Conservation (phyloP, 1,284 basidiomycete species). For the Moniliophthora roreri region DNA sequence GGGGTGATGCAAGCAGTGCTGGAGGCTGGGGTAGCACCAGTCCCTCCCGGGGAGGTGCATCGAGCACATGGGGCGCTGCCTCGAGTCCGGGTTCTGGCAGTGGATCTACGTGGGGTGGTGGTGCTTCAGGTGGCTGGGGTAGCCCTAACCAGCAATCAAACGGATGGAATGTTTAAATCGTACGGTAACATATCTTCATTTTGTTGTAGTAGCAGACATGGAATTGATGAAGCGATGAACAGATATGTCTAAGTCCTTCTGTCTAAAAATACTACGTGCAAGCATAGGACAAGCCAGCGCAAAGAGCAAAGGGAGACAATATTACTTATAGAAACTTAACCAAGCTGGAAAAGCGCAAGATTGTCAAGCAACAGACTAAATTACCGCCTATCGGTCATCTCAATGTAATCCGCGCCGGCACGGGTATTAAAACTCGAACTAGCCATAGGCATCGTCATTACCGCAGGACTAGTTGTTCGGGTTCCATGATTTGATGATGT, state of each 20-base stretch:
- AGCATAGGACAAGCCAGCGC: no score
- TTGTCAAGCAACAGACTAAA: background rate
- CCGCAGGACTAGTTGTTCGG: background rate
- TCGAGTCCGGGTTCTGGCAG: constrained; percentile 18
- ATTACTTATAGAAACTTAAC: no score
- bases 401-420: constrained; percentile 26
- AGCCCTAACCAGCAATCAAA: constrained; percentile 45
- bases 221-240: no score
- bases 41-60: constrained; percentile 25
- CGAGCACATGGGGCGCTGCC: constrained; percentile 20
- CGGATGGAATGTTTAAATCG: constrained; percentile 52
- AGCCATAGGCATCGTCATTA: constrained; percentile 16
- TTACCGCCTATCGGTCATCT: constrained; percentile 23
- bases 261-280: background rate
- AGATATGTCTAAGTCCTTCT: background rate
- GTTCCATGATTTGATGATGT: constrained; percentile 15
- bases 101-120: constrained; percentile 10
- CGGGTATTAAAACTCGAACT: constrained; percentile 4
- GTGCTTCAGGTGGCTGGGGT: constrained; percentile 35
- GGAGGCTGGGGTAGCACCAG: constrained; percentile 24
- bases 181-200: constrained; percentile 3
- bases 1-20: constrained; percentile 25
- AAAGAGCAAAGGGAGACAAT: no score
- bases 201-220: no score
- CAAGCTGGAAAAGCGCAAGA: constrained; percentile 1